Percentiles rank a stretch among this genome's conserved stretches.
These are phyloP conservation scores for Phytophthora constricta DNA, from an alignment of 352 stramenopile genomes.

Conservation along the genomic window DNA sequence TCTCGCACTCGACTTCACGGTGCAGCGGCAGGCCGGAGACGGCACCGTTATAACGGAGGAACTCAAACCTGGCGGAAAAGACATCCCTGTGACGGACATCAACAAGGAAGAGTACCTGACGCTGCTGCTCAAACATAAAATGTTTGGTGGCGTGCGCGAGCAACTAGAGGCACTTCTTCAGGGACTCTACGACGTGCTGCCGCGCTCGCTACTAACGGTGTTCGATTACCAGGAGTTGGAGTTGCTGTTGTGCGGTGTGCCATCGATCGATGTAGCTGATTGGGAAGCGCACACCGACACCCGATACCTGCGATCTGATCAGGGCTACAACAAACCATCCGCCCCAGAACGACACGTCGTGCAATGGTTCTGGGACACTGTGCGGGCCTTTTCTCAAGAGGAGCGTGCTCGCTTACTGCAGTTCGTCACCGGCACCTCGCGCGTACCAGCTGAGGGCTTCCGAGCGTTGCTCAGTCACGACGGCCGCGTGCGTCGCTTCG, in stretches of 20 bases:
- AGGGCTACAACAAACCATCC: slow-evolving; percentile 42
- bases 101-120: slow-evolving; percentile 97
- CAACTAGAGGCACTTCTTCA: slow-evolving; percentile 92
- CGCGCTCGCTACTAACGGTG: slow-evolving; percentile 85
- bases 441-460: slow-evolving; percentile 96
- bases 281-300: slow-evolving; percentile 88
- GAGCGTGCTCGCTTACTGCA: slow-evolving; percentile 88
- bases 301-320: slow-evolving; percentile 79
- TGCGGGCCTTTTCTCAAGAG: slow-evolving; percentile 82
- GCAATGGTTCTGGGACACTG: slow-evolving; percentile 91
- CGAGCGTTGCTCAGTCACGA: slow-evolving; percentile 82
- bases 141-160: slow-evolving; percentile 91
- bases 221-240: slow-evolving; percentile 97
- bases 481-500: slow-evolving; percentile 93
- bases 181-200: slow-evolving; percentile 93
- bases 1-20: slow-evolving; percentile 78
- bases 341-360: slow-evolving; percentile 71
- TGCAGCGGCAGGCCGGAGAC: slow-evolving; percentile 59
- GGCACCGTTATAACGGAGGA: slow-evolving; percentile 75
- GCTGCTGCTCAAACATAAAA: slow-evolving; percentile 93
- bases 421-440: slow-evolving; percentile 91
- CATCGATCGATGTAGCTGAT: slow-evolving; percentile 91
- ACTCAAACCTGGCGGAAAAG: slow-evolving; percentile 91
- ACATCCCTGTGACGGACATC: slow-evolving; percentile 92
- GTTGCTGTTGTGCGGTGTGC: slow-evolving; percentile 92